Conservation (phyloP, 148 eudicot genomes). For the Silene uniflora region DNA sequence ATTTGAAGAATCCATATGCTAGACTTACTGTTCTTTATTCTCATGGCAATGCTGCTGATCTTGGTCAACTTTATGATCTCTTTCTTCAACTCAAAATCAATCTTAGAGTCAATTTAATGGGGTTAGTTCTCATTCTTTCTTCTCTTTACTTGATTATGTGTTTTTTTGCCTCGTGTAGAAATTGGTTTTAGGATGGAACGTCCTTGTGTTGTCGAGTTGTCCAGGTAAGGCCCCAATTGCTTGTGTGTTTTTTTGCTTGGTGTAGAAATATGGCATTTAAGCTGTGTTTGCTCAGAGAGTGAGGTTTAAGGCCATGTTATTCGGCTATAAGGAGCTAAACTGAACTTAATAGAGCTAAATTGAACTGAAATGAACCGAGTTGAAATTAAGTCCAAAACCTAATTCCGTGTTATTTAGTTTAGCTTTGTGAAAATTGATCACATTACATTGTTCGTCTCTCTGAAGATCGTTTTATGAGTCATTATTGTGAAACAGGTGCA, state of each 20-base stretch:
- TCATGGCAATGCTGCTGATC: slow-evolving; percentile 98
- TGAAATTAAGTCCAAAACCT: too few relatives aligned
- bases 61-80: slow-evolving; percentile 90
- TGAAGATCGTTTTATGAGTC: too few relatives aligned
- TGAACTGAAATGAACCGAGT: too few relatives aligned
- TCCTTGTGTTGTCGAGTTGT: too few relatives aligned
- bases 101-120: slow-evolving; percentile 89
- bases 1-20: slow-evolving; percentile 71
- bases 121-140: slow-evolving; percentile 35
- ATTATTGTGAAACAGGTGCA: too few relatives aligned
- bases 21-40: slow-evolving; percentile 83
- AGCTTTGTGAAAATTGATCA: neutral
- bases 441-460: neutral
- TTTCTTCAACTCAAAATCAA: slow-evolving; percentile 94
- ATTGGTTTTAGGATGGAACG: too few relatives aligned
- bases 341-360: too few relatives aligned
- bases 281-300: neutral
- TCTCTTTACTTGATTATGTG: neutral
- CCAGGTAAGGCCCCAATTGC: too few relatives aligned
- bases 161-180: too few relatives aligned
- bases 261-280: neutral
- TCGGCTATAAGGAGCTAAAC: too few relatives aligned
- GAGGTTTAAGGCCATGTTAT: too few relatives aligned
- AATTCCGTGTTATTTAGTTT: neutral
- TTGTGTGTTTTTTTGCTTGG: neutral